Base-by-base conservation (phyloP, 2,329 filamentous ascomycete genomes). In the Cladosporium sp. region DNA sequence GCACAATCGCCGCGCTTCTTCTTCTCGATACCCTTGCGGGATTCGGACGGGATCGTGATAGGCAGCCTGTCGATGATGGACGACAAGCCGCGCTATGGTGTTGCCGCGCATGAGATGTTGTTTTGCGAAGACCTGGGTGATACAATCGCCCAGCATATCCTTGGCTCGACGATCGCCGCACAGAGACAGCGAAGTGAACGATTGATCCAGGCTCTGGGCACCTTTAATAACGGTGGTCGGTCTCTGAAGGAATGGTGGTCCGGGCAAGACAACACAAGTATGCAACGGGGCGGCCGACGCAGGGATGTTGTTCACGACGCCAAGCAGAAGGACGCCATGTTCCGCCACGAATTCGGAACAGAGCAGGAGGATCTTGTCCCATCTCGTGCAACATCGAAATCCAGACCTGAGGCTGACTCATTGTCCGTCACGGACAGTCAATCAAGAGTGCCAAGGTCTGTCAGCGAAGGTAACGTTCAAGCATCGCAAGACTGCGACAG, bases 61-160 rank as follows among this genome's bases (percentile, higher is more conserved):
- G 86, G 86, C 15, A 86, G 59, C 79, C 81, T 49, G 78, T 88
- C 51, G 15, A 25, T 51, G 5, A 73, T 85, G 4, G 85, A 88
- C 63, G 78, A 82, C 36, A 75, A 76, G n/a, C 81, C 84, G 0
- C 80, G 83, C 28, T 68, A 80, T 42, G 81, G 80, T 0, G 66
- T 88, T 25, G 75, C 73, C 19, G 68, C 75, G 1, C 74, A 75
- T 5, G 80, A 85, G 55, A 64, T 82, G 34, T 74, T 78, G 30
- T 86, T 84, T 52, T 74, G 88, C 67, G 78, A 81, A 47, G 83
- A 84, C 47, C 76, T 87, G 66, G 75, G 80, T 0, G 74, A 76
- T 28, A 82, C 84, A 2, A 76, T 85, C 8, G 82, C 84, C 70
- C 79, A 85, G 37, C 84, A 88, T 58, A 69, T 88, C 4, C 82